Conservation (phyloP, 164 flowering plant species). For the grape (Vitis vinifera) region ASM3070453v1 NC_081813.1:19558501-19559000, state of each 20-base stretch:
- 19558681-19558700: slow-evolving; percentile 36
- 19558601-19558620: slow-evolving; percentile 25
- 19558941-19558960: no score
- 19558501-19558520: slow-evolving; percentile 58
- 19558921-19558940: no score
- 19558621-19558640: slow-evolving; percentile 49
- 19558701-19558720: slow-evolving; percentile 29
- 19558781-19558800: no score
- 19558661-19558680: slow-evolving; percentile 66
- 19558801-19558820: no score
- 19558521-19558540: slow-evolving; percentile 48
- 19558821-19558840: no score
- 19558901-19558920: neutral
- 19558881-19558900: neutral
- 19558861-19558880: no score
- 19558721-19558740: no score
- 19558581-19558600: slow-evolving; percentile 27
- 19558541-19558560: slow-evolving; percentile 58
- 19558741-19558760: neutral
- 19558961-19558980: no score
- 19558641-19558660: slow-evolving; percentile 57
- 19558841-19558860: no score
- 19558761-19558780: neutral
- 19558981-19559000: no score
- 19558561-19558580: slow-evolving; percentile 44